Evolutionary conservation across 164 flowering plant genomes (phyloP).

Genomic region (Magnolia changhungtana): DNA sequence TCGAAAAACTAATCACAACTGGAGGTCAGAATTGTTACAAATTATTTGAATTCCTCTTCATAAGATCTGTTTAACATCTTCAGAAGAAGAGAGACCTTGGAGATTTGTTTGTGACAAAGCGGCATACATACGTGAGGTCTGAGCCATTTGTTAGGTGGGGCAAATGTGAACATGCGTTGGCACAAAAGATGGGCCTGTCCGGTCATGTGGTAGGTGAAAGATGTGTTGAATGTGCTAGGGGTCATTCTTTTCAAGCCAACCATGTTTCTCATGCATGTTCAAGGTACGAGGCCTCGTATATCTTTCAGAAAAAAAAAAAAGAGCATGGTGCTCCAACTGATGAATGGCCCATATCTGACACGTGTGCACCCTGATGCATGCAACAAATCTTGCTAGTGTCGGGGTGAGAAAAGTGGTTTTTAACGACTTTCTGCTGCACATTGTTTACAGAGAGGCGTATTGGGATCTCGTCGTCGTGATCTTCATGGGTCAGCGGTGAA

Average conservation of each 20-base stretch:
- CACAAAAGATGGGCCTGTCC: not conserved
- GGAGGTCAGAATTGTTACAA: slow-evolving; percentile 49
- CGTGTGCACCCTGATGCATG: not conserved
- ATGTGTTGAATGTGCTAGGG: no score
- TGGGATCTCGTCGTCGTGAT: slow-evolving; percentile 28
- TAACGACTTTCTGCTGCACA: not conserved
- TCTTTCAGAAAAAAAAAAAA: no score
- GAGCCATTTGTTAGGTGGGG: not conserved
- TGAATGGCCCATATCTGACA: not conserved
- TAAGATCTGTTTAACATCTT: not conserved
- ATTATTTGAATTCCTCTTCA: not conserved
- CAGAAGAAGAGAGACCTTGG: not conserved
- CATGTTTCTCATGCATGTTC: not conserved
- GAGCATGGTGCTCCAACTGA: not conserved
- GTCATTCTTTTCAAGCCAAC: not conserved
- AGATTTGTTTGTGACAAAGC: not conserved
- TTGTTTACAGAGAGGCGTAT: slow-evolving; percentile 51
- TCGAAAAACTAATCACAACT: slow-evolving; percentile 73
- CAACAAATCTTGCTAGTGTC: not conserved
- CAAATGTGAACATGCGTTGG: not conserved
- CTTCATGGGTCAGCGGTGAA: slow-evolving; percentile 14
- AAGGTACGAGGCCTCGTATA: not conserved
- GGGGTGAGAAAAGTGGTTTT: not conserved
- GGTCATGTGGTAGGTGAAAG: no score
- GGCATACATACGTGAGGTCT: not conserved